These are phyloP conservation scores for Lactarius tabidus DNA, from an alignment of 768 basidiomycete genomes.

Conservation along the genomic window DNA sequence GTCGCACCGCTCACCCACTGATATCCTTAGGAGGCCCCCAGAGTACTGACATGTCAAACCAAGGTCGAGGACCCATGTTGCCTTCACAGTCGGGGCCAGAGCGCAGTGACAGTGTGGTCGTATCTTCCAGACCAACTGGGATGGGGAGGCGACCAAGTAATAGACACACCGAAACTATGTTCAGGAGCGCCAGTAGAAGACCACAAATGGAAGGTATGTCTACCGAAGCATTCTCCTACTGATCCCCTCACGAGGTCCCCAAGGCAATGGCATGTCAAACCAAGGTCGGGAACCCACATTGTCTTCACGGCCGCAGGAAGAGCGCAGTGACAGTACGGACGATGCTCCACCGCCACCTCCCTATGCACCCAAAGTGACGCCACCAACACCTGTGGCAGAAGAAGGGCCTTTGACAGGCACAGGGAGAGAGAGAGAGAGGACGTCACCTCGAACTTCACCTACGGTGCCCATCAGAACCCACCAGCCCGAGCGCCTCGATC, in stretches of 20 bases:
- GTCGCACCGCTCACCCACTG: background rate
- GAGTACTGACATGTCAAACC: background rate
- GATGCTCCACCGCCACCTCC: background rate
- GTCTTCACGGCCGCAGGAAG: background rate
- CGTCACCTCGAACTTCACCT: too few species aligned
- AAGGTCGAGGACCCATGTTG: background rate
- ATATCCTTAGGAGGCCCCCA: background rate
- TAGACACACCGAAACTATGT: background rate
- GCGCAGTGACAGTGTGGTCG: too few species aligned
- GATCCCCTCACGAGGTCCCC: background rate
- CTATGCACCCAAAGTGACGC: background rate
- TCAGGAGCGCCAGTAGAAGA: background rate
- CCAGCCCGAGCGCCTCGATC: background rate
- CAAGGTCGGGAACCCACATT: background rate
- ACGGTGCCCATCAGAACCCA: background rate
- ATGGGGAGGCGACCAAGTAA: background rate
- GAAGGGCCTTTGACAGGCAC: background rate
- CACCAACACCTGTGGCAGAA: background rate
- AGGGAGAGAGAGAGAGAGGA: background rate
- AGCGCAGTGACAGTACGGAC: background rate
- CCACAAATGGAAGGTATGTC: background rate
- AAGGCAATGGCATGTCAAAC: background rate
- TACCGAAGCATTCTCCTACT: background rate
- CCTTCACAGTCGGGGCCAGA: background rate
- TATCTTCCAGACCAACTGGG: background rate